Evolutionary conservation across 805 yeast genomes (phyloP).

Genomic region (Wickerhamomyces strasburgensis): DNA sequence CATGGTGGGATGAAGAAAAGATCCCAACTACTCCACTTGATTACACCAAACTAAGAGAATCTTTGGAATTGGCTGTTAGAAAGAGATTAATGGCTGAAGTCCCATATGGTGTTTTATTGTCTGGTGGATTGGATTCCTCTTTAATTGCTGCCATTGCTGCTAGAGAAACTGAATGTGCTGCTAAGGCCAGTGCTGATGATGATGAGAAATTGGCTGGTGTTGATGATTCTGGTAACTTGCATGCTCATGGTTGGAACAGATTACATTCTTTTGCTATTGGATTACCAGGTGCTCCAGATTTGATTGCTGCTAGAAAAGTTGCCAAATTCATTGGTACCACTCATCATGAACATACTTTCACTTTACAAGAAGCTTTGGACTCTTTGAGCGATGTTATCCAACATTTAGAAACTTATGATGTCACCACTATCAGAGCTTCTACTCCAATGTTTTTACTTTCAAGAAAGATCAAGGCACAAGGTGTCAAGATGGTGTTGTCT

Average conservation of each 20-base stretch:
- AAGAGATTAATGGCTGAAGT: conserved; percentile 99
- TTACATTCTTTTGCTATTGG: conserved; percentile 97
- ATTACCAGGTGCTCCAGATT: conserved; percentile 96
- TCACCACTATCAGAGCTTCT: conserved; percentile 97
- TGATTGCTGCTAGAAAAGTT: conserved; percentile 92
- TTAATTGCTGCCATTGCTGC: conserved; percentile 97
- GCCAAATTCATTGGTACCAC: conserved; percentile 94
- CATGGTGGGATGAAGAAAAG: conserved; percentile 85
- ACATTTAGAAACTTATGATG: conserved; percentile 97
- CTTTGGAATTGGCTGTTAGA: conserved; percentile 91
- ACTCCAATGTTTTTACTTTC: conserved; percentile 97
- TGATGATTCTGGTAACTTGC: conserved; percentile 81
- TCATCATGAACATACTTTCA: conserved; percentile 97
- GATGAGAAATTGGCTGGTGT: conserved; percentile 79
- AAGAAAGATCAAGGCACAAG: conserved; percentile 98
- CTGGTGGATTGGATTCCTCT: conserved; percentile 97
- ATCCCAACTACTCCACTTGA: conserved; percentile 78
- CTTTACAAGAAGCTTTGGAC: conserved; percentile 94
- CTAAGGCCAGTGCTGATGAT: conserved; percentile 34
- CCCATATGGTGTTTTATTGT: conserved; percentile 94
- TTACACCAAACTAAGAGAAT: conserved; percentile 62
- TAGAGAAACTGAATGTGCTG: conserved; percentile 84
- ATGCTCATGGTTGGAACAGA: conserved; percentile 69
- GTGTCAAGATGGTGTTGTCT: conserved; percentile 97
- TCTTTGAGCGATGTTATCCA: conserved; percentile 90